phyloP scores from a whole-genome alignment of 169 alveolate genomes.

The Babesia ovata region DNA sequence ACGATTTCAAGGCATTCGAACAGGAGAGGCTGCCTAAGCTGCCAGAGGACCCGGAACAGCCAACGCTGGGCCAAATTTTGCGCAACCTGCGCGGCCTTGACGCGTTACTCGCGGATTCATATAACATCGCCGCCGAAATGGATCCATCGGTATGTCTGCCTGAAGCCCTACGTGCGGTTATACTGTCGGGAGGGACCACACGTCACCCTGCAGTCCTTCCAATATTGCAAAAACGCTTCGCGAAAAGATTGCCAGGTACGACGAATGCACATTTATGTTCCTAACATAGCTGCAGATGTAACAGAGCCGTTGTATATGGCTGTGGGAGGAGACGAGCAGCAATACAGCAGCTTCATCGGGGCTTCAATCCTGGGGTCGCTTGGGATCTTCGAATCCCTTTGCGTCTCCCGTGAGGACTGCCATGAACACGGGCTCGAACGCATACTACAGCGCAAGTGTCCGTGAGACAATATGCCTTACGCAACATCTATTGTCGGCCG shows the following conservation, averaged over 20 bases:
- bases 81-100: conserved; percentile 27
- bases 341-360: conserved; percentile 77
- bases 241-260: conserved; percentile 45
- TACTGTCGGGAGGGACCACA: conserved; percentile 77
- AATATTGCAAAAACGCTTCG: conserved; percentile 64
- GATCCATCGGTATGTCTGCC: conserved; percentile 13
- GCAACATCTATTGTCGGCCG: too few relatives aligned
- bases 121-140: conserved; percentile 5
- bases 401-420: conserved; percentile 71
- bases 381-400: conserved; percentile 70
- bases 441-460: conserved; percentile 71
- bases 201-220: conserved; percentile 72
- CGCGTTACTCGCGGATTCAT: conserved; percentile 38
- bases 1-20: conserved; percentile 14
- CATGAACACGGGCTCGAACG: conserved; percentile 72
- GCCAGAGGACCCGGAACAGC: neutral
- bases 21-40: neutral
- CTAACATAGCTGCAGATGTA: conserved; percentile 4
- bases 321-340: conserved; percentile 73
- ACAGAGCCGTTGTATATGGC: conserved; percentile 38
- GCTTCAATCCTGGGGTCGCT: conserved; percentile 78
- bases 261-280: conserved; percentile 11
- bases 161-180: conserved; percentile 28
- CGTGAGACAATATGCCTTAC: conserved; percentile 6
- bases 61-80: conserved; percentile 2